These are phyloP conservation scores for Nannochloris sp. DNA, from an alignment of 139 green algal species.

Conservation along the genomic window DNA sequence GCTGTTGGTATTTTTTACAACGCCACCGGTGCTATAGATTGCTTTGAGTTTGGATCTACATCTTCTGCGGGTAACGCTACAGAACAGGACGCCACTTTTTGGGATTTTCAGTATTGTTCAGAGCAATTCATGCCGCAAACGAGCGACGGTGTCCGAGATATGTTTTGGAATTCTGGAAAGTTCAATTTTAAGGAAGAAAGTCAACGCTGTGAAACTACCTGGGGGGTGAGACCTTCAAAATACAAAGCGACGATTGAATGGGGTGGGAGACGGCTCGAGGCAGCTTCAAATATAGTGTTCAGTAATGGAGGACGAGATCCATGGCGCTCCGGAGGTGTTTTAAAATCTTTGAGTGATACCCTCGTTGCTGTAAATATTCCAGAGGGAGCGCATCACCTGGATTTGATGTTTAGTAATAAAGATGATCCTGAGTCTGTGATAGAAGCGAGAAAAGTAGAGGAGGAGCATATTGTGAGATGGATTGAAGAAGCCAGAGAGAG, in stretches of 20 bases:
- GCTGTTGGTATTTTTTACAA: constrained; percentile 76
- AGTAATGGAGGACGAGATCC: constrained; percentile 30
- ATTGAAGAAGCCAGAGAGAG: constrained; percentile 21
- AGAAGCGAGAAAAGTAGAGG: constrained; percentile 24
- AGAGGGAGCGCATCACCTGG: constrained; percentile 47
- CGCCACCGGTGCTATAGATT: constrained; percentile 43
- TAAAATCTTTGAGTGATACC: constrained; percentile 34
- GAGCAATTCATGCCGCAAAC: constrained; percentile 34
- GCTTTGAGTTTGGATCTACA: constrained; percentile 47
- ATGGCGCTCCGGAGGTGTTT: constrained; percentile 31
- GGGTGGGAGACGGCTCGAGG: constrained; percentile 26
- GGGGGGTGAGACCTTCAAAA: constrained; percentile 51
- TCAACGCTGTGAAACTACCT: constrained; percentile 46
- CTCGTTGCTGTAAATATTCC: constrained; percentile 50
- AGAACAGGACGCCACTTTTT: constrained; percentile 64
- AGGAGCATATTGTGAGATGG: constrained; percentile 40
- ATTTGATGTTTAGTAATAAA: constrained; percentile 41
- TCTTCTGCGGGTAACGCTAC: neutral
- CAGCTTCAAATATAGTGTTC: constrained; percentile 45
- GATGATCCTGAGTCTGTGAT: constrained; percentile 37
- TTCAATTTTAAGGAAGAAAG: constrained; percentile 15
- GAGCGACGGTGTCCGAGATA: constrained; percentile 39
- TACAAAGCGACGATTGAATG: constrained; percentile 35
- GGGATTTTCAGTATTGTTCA: constrained; percentile 45
- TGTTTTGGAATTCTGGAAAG: constrained; percentile 40